Conservation (phyloP, 2,329 filamentous ascomycete genomes). For the Pestalotiopsis sp. region DNA sequence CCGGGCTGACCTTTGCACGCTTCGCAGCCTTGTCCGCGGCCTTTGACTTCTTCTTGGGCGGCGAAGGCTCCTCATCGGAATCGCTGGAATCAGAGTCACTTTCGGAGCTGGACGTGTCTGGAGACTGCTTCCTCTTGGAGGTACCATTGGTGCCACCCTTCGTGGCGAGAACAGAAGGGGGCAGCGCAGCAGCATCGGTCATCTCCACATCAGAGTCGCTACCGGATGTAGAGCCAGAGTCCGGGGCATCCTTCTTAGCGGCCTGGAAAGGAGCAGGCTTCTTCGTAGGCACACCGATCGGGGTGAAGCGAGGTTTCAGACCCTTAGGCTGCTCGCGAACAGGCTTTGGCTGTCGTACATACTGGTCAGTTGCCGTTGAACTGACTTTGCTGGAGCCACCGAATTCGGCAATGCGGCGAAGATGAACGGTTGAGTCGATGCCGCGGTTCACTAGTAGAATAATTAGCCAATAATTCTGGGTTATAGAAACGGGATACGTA, state of each 20-base stretch:
- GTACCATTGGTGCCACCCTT: constrained; percentile 9
- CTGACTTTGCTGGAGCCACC: constrained; percentile 39
- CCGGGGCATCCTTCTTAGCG: constrained; percentile 37
- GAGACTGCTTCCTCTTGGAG: constrained; percentile 39
- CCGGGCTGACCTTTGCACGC: constrained; percentile 40
- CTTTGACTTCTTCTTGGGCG: constrained; percentile 23
- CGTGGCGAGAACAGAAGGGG: constrained; percentile 23
- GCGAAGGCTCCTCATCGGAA: constrained; percentile 21
- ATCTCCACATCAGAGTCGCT: constrained; percentile 47
- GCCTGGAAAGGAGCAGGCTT: constrained; percentile 12
- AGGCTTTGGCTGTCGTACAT: constrained; percentile 46
- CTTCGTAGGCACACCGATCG: constrained; percentile 54
- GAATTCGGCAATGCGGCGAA: constrained; percentile 63
- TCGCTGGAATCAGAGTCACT: constrained; percentile 15
- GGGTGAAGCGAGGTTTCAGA: constrained; percentile 66
- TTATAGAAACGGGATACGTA: constrained; percentile 36
- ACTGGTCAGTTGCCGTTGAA: constrained; percentile 39
- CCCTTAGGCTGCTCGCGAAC: constrained; percentile 67
- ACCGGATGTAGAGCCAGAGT: constrained; percentile 39
- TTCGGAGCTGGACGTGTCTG: constrained; percentile 23
- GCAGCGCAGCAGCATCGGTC: constrained; percentile 35
- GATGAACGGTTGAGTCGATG: constrained; percentile 62
- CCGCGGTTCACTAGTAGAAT: constrained; percentile 37
- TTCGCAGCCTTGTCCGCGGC: constrained; percentile 25
- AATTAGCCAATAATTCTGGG: constrained; percentile 21